Conservation (phyloP, 148 eudicot species). For the Rhododendron griersonianum region DNA sequence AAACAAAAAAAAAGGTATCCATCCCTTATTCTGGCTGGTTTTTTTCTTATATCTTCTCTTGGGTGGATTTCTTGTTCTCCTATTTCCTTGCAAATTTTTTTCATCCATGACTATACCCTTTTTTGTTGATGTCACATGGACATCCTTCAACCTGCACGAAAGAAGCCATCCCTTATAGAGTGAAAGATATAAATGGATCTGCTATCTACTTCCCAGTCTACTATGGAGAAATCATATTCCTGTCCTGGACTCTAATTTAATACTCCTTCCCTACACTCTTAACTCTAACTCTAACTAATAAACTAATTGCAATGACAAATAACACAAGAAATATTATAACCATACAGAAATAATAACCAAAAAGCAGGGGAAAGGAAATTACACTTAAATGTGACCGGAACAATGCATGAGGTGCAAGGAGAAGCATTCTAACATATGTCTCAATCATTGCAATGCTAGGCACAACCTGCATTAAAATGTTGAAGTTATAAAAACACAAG, state of each 20-base stretch:
- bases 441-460: constrained; percentile 99
- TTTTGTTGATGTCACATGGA: background rate
- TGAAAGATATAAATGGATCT: background rate
- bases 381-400: constrained; percentile 91
- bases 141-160: constrained; percentile 3
- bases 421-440: constrained; percentile 86
- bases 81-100: background rate
- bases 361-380: constrained; percentile 22
- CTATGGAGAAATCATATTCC: background rate
- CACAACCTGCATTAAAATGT: constrained; percentile 52
- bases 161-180: background rate
- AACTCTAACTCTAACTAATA: no score
- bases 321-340: background rate
- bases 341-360: background rate
- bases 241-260: background rate
- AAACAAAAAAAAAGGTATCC: background rate
- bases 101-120: background rate
- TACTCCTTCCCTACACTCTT: background rate
- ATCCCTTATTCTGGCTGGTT: background rate
- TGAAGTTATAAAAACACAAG: background rate
- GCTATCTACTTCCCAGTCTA: background rate
- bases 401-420: constrained; percentile 79
- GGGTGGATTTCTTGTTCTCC: background rate
- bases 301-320: background rate
- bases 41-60: background rate